Conservation (phyloP, 768 basidiomycete species). For the Pleurotus eryngii region DNA sequence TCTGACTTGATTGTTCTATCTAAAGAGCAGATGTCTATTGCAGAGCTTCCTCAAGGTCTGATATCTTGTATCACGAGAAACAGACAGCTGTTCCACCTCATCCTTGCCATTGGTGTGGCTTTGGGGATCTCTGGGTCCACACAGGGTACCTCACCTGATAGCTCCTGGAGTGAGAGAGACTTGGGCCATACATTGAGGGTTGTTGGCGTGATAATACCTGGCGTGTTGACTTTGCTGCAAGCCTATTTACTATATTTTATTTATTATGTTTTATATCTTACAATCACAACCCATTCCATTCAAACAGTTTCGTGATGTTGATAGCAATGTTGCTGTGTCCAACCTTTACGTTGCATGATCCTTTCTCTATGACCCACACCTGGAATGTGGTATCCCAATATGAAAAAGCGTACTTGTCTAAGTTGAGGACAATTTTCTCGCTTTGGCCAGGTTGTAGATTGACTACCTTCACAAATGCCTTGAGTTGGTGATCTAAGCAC, state of each 20-base stretch:
- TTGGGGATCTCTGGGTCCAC: conserved; percentile 30
- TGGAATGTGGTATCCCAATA: conserved; percentile 49
- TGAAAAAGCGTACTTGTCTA: conserved; percentile 71
- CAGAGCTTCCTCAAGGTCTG: conserved; percentile 13
- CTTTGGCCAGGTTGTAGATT: conserved; percentile 35
- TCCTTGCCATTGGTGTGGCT: conserved; percentile 25
- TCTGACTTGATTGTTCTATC: background rate
- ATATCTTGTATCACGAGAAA: conserved; percentile 25
- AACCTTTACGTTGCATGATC: conserved; percentile 46
- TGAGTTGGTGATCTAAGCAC: background rate
- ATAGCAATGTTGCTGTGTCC: conserved; percentile 35
- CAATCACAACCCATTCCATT: conserved; percentile 27
- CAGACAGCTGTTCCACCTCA: conserved; percentile 27
- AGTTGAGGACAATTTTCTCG: conserved; percentile 33
- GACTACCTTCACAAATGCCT: background rate
- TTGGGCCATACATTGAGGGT: conserved; percentile 24
- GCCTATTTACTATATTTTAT: conserved; percentile 10
- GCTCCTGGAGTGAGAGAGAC: conserved; percentile 10
- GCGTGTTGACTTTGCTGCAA: conserved; percentile 31
- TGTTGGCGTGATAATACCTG: conserved; percentile 33
- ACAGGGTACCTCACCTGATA: conserved; percentile 13
- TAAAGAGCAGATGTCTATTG: background rate
- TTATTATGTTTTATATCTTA: background rate
- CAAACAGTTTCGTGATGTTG: conserved; percentile 17
- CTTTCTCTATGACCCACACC: conserved; percentile 50